Evolutionary conservation across 352 stramenopile genomes (phyloP).

Genomic region (Plasmopara viticola): DNA sequence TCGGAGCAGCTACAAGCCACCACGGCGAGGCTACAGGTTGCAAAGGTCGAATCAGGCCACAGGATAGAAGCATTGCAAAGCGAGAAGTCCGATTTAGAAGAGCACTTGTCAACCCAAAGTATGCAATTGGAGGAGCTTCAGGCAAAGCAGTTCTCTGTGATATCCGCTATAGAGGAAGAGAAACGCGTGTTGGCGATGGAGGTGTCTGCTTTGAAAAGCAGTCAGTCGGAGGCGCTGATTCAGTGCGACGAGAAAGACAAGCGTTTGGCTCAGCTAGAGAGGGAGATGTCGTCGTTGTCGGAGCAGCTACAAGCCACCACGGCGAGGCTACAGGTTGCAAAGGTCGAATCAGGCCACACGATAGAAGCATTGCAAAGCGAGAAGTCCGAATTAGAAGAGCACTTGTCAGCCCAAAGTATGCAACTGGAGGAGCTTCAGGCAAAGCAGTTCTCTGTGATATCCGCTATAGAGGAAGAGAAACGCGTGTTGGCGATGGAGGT

Average conservation of each 20-base stretch:
- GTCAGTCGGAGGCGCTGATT: constrained; percentile 8
- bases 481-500: constrained; percentile 5
- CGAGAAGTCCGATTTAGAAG: constrained; percentile 1
- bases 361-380: constrained; percentile 15
- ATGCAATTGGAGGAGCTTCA: constrained; percentile 13
- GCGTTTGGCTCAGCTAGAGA: not conserved
- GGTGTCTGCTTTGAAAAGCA: constrained; percentile 16
- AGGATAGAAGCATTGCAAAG: constrained; percentile 16
- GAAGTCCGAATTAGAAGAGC: constrained; percentile 9
- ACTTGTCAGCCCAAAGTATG: not conserved
- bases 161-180: constrained; percentile 6
- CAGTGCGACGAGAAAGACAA: too few species aligned
- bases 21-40: not conserved
- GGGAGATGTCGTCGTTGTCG: not conserved
- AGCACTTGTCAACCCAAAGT: constrained; percentile 3
- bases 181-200: constrained; percentile 21
- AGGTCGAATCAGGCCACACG: constrained; percentile 13
- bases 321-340: constrained; percentile 16
- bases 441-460: not conserved
- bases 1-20: constrained; percentile 1
- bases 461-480: constrained; percentile 7
- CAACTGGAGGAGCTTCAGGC: constrained; percentile 1
- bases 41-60: not conserved
- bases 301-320: constrained; percentile 6
- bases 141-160: constrained; percentile 10